A percentile compares a stretch with the other conserved stretches of the same genome.
Evolutionary conservation across 140 eudicot genomes (phyloP).

Genomic region (Erigeron philadelphicus): DNA sequence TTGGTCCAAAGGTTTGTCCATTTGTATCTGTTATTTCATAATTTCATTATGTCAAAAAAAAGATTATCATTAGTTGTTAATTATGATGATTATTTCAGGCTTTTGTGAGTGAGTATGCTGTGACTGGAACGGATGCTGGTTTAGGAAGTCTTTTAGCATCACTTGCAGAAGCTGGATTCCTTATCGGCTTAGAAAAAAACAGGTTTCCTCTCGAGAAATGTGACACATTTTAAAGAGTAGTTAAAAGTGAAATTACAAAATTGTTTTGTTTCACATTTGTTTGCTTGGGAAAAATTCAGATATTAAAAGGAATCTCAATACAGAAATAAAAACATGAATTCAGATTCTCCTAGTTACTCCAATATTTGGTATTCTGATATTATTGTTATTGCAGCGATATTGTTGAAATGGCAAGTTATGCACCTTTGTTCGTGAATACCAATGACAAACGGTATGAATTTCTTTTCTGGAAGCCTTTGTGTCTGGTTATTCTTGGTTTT

Average conservation of each 20-base stretch:
- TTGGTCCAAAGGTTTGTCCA: slow-evolving; percentile 83
- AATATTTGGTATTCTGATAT: background rate
- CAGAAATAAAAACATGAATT: background rate
- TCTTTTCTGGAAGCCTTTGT: background rate
- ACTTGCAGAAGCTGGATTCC: slow-evolving; percentile 88
- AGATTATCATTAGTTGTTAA: slow-evolving; percentile 4
- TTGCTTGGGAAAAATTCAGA: background rate
- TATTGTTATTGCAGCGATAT: slow-evolving; percentile 54
- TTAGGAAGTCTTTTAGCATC: slow-evolving; percentile 83
- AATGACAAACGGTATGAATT: slow-evolving; percentile 54
- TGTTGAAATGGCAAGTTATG: slow-evolving; percentile 94
- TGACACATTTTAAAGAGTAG: background rate
- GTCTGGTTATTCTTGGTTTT: background rate
- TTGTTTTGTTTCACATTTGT: background rate
- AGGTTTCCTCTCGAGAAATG: slow-evolving; percentile 38
- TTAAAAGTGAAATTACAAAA: background rate
- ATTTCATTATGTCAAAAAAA: slow-evolving; percentile 2
- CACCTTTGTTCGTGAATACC: slow-evolving; percentile 78
- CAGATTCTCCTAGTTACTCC: slow-evolving; percentile 2
- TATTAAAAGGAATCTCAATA: background rate
- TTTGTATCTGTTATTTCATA: slow-evolving; percentile 1
- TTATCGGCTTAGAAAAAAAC: slow-evolving; percentile 81
- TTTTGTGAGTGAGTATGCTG: slow-evolving; percentile 96
- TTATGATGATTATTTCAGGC: slow-evolving; percentile 47
- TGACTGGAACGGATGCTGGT: slow-evolving; percentile 83